Conservation (phyloP, 2,329 filamentous ascomycete genomes). For the Paecilomyces dactylethromorphus region DNA sequence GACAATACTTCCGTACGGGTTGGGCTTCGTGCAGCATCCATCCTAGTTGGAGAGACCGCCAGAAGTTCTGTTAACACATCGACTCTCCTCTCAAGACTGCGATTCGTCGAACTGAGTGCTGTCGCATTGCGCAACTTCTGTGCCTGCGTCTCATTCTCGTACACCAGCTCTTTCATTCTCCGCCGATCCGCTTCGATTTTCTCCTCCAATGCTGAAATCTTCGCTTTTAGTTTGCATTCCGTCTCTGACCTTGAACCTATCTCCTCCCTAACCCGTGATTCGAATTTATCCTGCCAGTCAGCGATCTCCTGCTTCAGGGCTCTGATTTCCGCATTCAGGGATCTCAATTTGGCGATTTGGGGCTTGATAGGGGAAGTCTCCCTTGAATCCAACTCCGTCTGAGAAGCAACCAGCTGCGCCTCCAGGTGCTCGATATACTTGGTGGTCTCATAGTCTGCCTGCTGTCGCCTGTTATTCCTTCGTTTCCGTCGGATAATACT, state of each 20-base stretch:
- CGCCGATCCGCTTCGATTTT: constrained; percentile 22
- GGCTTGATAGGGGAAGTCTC: constrained; percentile 33
- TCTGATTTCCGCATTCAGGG: constrained; percentile 22
- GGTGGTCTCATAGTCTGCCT: constrained; percentile 32
- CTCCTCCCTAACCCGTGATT: constrained; percentile 25
- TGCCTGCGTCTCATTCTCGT: constrained; percentile 23
- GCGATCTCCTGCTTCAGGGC: constrained; percentile 24
- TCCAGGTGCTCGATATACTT: constrained; percentile 47
- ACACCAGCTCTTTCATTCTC: constrained; percentile 24
- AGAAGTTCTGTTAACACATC: constrained; percentile 30
- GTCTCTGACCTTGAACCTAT: constrained; percentile 18
- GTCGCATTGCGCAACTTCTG: constrained; percentile 26
- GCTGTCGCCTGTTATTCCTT: constrained; percentile 8
- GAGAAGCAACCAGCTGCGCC: constrained; percentile 35
- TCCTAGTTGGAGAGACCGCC: constrained; percentile 25
- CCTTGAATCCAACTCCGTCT: constrained; percentile 31
- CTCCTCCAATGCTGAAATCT: constrained; percentile 24
- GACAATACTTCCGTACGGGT: constrained; percentile 6
- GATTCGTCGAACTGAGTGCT: constrained; percentile 24
- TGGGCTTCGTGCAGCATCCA: constrained; percentile 11
- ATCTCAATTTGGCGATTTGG: constrained; percentile 29
- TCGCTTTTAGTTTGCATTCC: constrained; percentile 21
- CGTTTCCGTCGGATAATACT: constrained; percentile 16
- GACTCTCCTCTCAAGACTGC: constrained; percentile 24
- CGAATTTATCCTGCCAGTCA: constrained; percentile 25